Evolutionary conservation across 441 rosid species (phyloP), one percentile per base, ranked within the genome.

Genomic region (Isatis lusitanica): DNA sequence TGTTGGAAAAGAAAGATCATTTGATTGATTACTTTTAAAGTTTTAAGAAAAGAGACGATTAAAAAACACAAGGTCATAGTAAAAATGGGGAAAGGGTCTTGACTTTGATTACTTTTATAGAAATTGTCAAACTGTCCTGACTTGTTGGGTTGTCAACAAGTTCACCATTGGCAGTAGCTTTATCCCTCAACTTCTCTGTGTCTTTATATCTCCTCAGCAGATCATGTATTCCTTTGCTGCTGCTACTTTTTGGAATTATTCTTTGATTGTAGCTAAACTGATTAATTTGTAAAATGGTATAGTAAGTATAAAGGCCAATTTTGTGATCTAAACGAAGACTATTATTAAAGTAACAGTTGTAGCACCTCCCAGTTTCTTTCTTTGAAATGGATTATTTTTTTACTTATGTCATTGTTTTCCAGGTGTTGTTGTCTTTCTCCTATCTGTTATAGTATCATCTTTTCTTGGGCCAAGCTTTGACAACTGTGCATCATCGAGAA

Each of bases 161-260:
- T 17, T 43, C 66, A 58, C 47, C 44, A 21, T 18, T 59, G 58
- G 47, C 38, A 9, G 21, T 57, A 12, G 35, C 58, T 46, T 70
- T 46, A 15, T 10, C 38, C 47, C 47, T 70, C 58, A 46, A 10
- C 24, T 44, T 58, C 48, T 33, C 58, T 13, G 66, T 24, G 48
- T 69, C 58, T 59, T 70, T 35, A n/a, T 58, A 18, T 46, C 13
- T 59, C 28, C 46, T 70, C 26, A 70, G 12, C 26, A 70, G 66
- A n/a, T 35, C 38, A 59, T 70, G 36, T 33, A 59, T 13, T 46
- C 9, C 4, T 58, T 58, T 70, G 28, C 46, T 70, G 47, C 40
- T 57, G 57, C 56, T 56, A 18, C 57, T 13, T 46, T 47, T 58
- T 70, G 74, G 66, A 46, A 70, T 46, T 57, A 2, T 18, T 4